Evolutionary conservation across 2,329 filamentous ascomycete genomes (phyloP).

Genomic region (Mollisiaceae sp.): DNA sequence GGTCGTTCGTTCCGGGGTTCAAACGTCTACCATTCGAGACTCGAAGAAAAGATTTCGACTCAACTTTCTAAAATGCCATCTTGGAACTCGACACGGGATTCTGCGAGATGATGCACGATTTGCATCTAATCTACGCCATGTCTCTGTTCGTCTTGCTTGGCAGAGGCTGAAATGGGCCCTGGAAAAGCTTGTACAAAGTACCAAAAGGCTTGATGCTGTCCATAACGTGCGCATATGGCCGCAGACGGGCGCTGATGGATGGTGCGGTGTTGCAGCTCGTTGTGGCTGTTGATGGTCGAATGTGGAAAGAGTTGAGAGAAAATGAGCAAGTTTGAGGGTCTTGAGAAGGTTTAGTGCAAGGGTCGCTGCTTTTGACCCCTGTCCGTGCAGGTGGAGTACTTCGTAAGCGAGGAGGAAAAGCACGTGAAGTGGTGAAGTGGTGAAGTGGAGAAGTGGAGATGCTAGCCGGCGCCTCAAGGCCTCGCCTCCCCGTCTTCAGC

Average conservation of each 20-base stretch:
- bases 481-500: neutral
- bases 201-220: neutral
- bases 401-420: neutral
- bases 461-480: neutral
- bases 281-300: neutral
- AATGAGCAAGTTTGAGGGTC: neutral
- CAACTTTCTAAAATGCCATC: conserved; percentile 1
- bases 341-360: neutral
- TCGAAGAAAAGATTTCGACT: neutral
- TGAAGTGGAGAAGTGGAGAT: too few species aligned
- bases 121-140: neutral
- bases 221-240: neutral
- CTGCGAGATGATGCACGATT: neutral
- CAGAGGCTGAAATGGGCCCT: neutral
- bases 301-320: neutral
- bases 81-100: too few species aligned
- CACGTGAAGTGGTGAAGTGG: neutral
- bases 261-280: neutral
- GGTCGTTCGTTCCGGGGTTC: neutral
- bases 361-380: neutral
- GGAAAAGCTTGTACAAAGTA: neutral
- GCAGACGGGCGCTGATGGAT: neutral
- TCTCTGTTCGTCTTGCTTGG: neutral
- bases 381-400: too few species aligned
- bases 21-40: neutral